Conservation (phyloP, 1,139 yeast species). For the Hyphopichia wangnamkhiaoensis region DNA sequence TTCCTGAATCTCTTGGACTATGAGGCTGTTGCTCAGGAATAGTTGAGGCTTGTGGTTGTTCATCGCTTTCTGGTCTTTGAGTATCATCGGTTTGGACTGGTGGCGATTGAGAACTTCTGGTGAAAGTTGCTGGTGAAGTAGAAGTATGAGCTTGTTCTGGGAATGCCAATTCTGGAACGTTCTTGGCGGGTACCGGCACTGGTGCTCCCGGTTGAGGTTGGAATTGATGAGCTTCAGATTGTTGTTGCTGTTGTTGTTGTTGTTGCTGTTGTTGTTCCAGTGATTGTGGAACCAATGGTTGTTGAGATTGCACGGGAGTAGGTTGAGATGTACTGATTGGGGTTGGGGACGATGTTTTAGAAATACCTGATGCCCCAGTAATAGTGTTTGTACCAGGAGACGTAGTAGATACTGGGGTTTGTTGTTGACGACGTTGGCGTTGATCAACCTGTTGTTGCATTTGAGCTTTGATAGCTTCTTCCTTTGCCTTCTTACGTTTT, state of each 20-base stretch:
- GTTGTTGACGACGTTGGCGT: slow-evolving; percentile 16
- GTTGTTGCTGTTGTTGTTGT: slow-evolving; percentile 16
- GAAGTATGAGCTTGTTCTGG: slow-evolving; percentile 77
- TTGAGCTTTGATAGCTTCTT: slow-evolving; percentile 38
- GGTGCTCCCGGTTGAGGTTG: slow-evolving; percentile 9
- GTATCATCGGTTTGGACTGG: slow-evolving; percentile 9
- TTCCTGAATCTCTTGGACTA: slow-evolving; percentile 27
- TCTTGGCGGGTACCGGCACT: slow-evolving; percentile 10
- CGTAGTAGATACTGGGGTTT: slow-evolving; percentile 1
- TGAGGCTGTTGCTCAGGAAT: slow-evolving; percentile 40
- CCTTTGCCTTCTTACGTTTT: slow-evolving; percentile 66
- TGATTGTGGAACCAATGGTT: too few species aligned
- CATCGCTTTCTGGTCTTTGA: slow-evolving; percentile 1
- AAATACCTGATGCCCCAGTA: slow-evolving; percentile 10
- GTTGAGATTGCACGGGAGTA: too few species aligned
- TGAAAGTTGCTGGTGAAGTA: slow-evolving; percentile 15
- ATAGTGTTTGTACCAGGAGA: slow-evolving; percentile 6
- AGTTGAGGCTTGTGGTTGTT: slow-evolving; percentile 5
- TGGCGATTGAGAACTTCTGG: slow-evolving; percentile 17
- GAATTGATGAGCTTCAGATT: slow-evolving; percentile 7
- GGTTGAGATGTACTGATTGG: too few species aligned
- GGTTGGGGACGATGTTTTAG: too few species aligned
- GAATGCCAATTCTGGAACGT: slow-evolving; percentile 37
- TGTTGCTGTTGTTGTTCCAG: slow-evolving; percentile 10
- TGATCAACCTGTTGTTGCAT: slow-evolving; percentile 24